Base-by-base conservation (phyloP, 2,329 filamentous ascomycete genomes). In the Albifimbria verrucaria region DNA sequence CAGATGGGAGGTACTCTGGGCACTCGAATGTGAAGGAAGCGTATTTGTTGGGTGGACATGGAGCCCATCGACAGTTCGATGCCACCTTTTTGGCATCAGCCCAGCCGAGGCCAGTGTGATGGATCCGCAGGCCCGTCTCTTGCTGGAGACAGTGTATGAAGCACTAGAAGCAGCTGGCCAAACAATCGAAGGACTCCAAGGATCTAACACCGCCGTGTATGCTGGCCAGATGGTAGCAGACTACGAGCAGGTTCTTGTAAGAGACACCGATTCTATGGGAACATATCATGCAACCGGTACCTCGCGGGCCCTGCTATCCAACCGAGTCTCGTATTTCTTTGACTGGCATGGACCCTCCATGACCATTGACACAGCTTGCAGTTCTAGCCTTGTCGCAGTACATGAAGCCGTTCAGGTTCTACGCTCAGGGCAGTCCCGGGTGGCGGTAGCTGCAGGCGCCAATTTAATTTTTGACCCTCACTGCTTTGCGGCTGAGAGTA, bases 351-450 rank as follows among this genome's bases (percentile, higher is more conserved):
- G 72, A 3, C 69, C 72, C 5, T 69, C 65, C 26, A 65, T 74
- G 59, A 72, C 71, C 2, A 65, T 75, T 22, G 70, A 76, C 46
- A 75, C 72, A 7, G 73, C 69, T 17, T 77, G 73, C 55, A 75
- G 72, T 20, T 69, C 68, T 3, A 69, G 67, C 25, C 52, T 75
- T 18, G 63, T 70, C 4, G 69, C 70, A 5, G 54, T 76, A 1
- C 72, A 76, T 52, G 65, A 68, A 23, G 73, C 69, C 9, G 68
- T 66, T n/a, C 64, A 71, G 48, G 60, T 57, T 39, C 56, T 76
- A 12, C 62, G 63, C 10, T 59, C 57, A 28, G 64, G 69, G 6
- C 72, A 73, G 22, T 55, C 52, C 17, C 45, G 55, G n/a, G 52
- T 59, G 25, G 57, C 59, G 24, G 50, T 66, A 7, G 59, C 56